Percentiles rank a stretch among this genome's conserved stretches.
These are phyloP conservation scores for Hypericum androsaemum DNA, from an alignment of 345 rosid genomes.

Conservation along the genomic window DNA sequence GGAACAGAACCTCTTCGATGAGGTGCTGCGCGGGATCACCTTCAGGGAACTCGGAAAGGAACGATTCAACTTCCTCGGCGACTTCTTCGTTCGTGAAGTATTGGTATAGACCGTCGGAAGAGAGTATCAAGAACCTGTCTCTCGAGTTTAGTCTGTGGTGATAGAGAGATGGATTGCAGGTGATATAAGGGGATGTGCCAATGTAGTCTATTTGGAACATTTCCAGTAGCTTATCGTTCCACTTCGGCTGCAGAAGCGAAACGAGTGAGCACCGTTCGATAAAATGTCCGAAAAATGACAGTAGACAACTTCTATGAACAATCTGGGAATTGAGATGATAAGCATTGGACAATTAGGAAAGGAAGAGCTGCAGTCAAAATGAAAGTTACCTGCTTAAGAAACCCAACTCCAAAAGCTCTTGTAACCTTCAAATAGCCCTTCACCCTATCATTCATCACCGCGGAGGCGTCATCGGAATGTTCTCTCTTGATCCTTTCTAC, in stretches of 20 bases:
- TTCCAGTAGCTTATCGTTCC: slow-evolving; percentile 22
- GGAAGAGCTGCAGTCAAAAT: background rate
- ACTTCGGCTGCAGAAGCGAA: slow-evolving; percentile 19
- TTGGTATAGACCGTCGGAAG: slow-evolving; percentile 27
- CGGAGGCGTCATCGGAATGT: slow-evolving; percentile 3
- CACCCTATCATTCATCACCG: slow-evolving; percentile 7
- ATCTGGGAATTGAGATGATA: background rate
- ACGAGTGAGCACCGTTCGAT: too few relatives aligned
- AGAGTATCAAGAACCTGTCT: slow-evolving; percentile 23
- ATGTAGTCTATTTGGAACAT: slow-evolving; percentile 22
- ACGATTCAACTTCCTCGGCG: slow-evolving; percentile 12
- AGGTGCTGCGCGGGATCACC: slow-evolving; percentile 25
- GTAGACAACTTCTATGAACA: background rate
- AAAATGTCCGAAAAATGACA: background rate
- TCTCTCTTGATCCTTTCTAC: slow-evolving; percentile 6
- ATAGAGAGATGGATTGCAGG: slow-evolving; percentile 15
- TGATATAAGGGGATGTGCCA: slow-evolving; percentile 22
- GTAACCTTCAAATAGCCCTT: slow-evolving; percentile 10
- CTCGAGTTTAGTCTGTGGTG: slow-evolving; percentile 18
- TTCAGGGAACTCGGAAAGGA: slow-evolving; percentile 17
- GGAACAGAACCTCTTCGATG: slow-evolving; percentile 24
- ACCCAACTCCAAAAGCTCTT: slow-evolving; percentile 7
- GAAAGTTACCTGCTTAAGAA: slow-evolving; percentile 8
- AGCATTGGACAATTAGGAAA: background rate
- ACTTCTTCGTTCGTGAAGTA: slow-evolving; percentile 22